phyloP scores from a whole-genome alignment of 176 grass and related monocot species.

The Cenchrus americanus region DNA sequence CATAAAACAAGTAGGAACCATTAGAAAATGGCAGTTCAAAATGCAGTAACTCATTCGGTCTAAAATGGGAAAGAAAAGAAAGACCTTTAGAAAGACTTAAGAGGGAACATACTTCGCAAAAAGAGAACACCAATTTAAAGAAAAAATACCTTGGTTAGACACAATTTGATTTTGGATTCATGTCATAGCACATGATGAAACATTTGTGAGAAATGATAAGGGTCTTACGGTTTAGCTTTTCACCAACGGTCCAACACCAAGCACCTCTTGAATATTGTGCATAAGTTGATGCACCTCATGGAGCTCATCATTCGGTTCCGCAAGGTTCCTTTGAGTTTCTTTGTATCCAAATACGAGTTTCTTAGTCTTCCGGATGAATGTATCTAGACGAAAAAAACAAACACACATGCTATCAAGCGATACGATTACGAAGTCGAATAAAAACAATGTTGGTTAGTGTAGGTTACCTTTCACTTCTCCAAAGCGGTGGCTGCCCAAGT shows the following conservation, averaged over 20 bases:
- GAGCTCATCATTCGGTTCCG: constrained; percentile 91
- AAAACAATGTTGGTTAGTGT: constrained; percentile 18
- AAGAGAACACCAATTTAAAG: background rate
- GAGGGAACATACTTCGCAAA: background rate
- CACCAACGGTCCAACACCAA: constrained; percentile 69
- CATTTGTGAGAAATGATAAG: constrained; percentile 5
- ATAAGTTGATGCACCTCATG: constrained; percentile 97
- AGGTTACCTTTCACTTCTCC: no score
- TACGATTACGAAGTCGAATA: background rate
- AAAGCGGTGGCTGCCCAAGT: no score
- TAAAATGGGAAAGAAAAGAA: background rate
- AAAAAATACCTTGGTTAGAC: background rate
- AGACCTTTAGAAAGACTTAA: background rate
- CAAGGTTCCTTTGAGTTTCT: constrained; percentile 84
- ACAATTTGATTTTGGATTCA: background rate
- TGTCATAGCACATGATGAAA: constrained; percentile 20
- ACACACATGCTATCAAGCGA: constrained; percentile 28
- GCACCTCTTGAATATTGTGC: constrained; percentile 97
- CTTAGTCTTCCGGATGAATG: constrained; percentile 99
- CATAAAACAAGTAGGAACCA: background rate
- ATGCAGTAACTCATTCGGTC: background rate
- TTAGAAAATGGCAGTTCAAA: background rate
- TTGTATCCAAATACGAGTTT: constrained; percentile 95
- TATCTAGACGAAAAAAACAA: constrained; percentile 58
- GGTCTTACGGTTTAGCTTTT: constrained; percentile 90